Percentiles rank a stretch among this genome's conserved stretches.
These are phyloP conservation scores for Streptanthus diversifolius DNA, from an alignment of 345 rosid species.

Conservation along the genomic window DNA sequence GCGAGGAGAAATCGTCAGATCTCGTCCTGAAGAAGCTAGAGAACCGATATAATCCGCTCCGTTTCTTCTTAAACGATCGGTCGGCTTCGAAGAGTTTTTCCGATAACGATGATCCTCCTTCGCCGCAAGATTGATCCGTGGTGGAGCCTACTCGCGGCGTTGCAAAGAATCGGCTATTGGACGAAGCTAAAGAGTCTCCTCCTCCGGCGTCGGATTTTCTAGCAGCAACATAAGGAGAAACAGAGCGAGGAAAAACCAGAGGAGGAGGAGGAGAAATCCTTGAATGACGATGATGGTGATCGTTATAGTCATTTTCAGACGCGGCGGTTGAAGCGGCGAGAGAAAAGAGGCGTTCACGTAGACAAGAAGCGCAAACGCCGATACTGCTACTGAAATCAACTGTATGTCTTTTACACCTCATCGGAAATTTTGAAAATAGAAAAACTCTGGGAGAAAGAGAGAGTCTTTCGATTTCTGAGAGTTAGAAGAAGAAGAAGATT, in stretches of 20 bases:
- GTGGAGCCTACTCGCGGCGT: constrained; percentile 69
- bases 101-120: constrained; percentile 10
- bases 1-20: constrained; percentile 54
- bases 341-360: constrained; percentile 62
- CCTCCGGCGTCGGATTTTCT: constrained; percentile 51
- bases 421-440: constrained; percentile 19
- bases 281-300: neutral
- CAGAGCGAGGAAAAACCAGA: constrained; percentile 73
- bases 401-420: constrained; percentile 80
- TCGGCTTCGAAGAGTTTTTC: constrained; percentile 26
- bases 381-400: constrained; percentile 59
- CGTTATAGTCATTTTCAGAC: constrained; percentile 31
- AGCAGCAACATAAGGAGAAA: constrained; percentile 66
- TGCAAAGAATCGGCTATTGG: constrained; percentile 46
- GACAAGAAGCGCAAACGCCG: constrained; percentile 95
- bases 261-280: constrained; percentile 36
- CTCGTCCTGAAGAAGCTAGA: constrained; percentile 59
- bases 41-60: constrained; percentile 43
- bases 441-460: neutral
- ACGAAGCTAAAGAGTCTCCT: constrained; percentile 13
- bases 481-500: constrained; percentile 10
- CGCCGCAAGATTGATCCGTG: neutral
- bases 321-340: constrained; percentile 53
- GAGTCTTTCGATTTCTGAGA: neutral
- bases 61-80: constrained; percentile 36